Conservation (phyloP, 139 green algal species). For the Edaphochlamys debaryana region DNA sequence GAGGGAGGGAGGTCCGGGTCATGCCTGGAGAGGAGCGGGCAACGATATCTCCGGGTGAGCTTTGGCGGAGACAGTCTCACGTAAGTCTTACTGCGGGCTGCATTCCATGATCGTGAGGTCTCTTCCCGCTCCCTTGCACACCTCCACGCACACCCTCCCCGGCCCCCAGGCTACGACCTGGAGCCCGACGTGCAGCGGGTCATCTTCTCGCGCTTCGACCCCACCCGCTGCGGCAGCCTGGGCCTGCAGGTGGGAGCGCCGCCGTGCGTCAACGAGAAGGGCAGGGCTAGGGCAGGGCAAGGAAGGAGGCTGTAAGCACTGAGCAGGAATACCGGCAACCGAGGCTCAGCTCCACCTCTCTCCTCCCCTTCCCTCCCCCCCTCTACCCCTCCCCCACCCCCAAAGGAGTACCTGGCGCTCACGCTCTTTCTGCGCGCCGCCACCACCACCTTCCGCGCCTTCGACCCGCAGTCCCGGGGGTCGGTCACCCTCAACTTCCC, state of each 20-base stretch:
- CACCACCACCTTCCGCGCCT: constrained; percentile 68
- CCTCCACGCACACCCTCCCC: neutral
- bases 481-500: constrained; percentile 63
- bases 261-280: too few relatives aligned
- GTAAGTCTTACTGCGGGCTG: too few relatives aligned
- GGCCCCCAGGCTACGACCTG: constrained; percentile 47
- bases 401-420: constrained; percentile 72
- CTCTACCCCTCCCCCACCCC: neutral
- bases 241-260: constrained; percentile 36
- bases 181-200: constrained; percentile 45
- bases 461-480: constrained; percentile 53
- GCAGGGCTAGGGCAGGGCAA: too few relatives aligned
- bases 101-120: too few relatives aligned
- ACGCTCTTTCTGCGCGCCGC: constrained; percentile 72
- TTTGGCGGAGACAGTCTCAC: too few relatives aligned
- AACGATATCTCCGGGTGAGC: too few relatives aligned
- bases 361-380: too few relatives aligned
- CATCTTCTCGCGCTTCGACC: constrained; percentile 61
- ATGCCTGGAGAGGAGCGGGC: too few relatives aligned
- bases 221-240: constrained; percentile 40
- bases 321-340: too few relatives aligned
- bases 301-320: too few relatives aligned
- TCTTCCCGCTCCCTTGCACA: neutral
- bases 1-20: too few relatives aligned
- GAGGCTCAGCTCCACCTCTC: too few relatives aligned